These are phyloP conservation scores for Suhomyces bokatorum DNA, from an alignment of 1,139 yeast genomes.

Conservation along the genomic window DNA sequence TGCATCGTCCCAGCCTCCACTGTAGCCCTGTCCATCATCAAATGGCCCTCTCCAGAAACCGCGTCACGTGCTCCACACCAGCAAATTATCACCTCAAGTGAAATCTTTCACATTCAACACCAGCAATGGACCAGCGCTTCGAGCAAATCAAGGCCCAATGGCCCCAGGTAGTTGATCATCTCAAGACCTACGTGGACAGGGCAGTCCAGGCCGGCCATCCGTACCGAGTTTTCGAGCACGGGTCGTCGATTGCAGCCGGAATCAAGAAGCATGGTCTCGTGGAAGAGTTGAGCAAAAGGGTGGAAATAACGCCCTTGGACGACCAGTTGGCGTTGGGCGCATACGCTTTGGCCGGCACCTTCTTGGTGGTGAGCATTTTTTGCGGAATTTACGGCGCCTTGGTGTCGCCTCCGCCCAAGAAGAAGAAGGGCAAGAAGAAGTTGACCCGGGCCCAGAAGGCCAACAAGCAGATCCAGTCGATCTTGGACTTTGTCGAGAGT, in stretches of 20 bases:
- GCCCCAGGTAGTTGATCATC: conserved; percentile 8
- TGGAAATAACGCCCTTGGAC: conserved; percentile 8
- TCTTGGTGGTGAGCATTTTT: conserved; percentile 4
- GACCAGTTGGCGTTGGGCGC: conserved; percentile 10
- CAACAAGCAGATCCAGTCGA: conserved; percentile 41
- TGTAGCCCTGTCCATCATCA: too few species aligned
- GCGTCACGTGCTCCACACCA: too few species aligned
- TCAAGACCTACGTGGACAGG: conserved; percentile 6
- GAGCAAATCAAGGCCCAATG: conserved; percentile 10
- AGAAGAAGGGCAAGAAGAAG: conserved; percentile 37
- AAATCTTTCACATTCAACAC: neutral
- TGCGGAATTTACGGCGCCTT: conserved; percentile 2
- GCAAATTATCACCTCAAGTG: neutral
- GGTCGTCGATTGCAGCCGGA: conserved; percentile 4
- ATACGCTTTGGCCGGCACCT: conserved; percentile 5
- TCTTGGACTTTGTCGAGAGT: conserved; percentile 44
- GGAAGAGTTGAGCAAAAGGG: conserved; percentile 7
- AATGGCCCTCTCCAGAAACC: too few species aligned
- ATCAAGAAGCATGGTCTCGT: conserved; percentile 7
- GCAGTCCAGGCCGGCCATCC: conserved; percentile 8
- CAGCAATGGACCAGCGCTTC: conserved; percentile 8
- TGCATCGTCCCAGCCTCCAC: too few species aligned
- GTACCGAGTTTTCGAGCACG: conserved; percentile 6
- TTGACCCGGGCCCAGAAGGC: conserved; percentile 46
- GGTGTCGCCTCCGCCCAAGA: conserved; percentile 14